Percentiles rank a stretch among this genome's conserved stretches.
These are phyloP conservation scores for Aspergillus bertholletiae DNA, from an alignment of 495 filamentous ascomycete species.

Conservation along the genomic window DNA sequence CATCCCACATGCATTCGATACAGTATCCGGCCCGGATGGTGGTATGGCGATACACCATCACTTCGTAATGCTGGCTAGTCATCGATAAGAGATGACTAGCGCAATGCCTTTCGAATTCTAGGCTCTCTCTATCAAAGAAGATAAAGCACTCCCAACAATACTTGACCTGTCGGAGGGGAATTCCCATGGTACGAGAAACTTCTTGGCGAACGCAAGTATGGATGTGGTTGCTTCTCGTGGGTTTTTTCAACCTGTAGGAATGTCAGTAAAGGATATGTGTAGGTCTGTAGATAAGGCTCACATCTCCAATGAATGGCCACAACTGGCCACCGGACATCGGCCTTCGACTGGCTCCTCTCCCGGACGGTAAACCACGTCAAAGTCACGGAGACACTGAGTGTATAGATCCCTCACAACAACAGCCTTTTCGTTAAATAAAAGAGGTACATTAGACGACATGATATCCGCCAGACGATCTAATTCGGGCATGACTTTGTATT, in stretches of 20 bases:
- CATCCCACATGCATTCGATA: constrained; percentile 6
- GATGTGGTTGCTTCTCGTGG: not conserved
- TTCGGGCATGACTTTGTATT: constrained; percentile 4
- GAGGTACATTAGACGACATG: constrained; percentile 1
- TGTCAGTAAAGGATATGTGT: not conserved
- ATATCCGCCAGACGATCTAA: not conserved
- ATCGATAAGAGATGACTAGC: constrained; percentile 1
- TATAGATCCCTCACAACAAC: not conserved
- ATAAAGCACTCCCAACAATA: constrained; percentile 10
- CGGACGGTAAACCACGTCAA: not conserved
- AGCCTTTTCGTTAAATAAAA: constrained; percentile 1
- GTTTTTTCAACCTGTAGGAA: not conserved
- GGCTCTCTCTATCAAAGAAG: not conserved
- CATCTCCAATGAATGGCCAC: not conserved
- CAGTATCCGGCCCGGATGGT: constrained; percentile 6
- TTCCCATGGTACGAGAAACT: not conserved
- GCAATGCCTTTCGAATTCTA: constrained; percentile 1
- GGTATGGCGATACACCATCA: constrained; percentile 8
- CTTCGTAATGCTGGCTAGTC: constrained; percentile 4
- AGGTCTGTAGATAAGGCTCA: not conserved
- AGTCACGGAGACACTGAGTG: not conserved
- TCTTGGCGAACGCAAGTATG: not conserved
- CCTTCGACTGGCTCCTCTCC: not conserved
- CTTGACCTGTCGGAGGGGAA: constrained; percentile 1
- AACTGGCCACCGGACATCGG: not conserved